Base-by-base conservation (phyloP, 148 eudicot genomes). In the Gaultheria prostrata region DNA sequence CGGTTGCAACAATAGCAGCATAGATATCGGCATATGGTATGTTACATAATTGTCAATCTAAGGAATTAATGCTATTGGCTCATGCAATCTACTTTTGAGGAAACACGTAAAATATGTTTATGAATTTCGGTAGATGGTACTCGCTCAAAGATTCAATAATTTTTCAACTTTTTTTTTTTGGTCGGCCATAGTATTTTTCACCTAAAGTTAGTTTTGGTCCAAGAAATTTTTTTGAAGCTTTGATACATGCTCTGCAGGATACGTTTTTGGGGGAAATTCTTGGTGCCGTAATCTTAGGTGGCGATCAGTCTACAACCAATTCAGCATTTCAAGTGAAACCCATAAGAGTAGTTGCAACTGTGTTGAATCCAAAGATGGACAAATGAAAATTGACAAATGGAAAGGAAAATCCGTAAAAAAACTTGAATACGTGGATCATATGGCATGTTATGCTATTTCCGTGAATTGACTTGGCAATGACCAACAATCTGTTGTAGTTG, bases 11-110 rank as follows among this genome's bases (percentile, higher is more conserved):
- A 86, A 81, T 79, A 83, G 24, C 87, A 92, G 76, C 80, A 32
- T n/a, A 87, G 88, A 89, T 95, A 95, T 86, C 90, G 81, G 33
- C 98, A 94, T 78, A 88, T 89, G 98, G 98, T 95, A 95, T 74
- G 67, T 39, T 80, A 20, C 80, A 46, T 46, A 76, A 43, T 83
- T 61, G 12, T 35, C 73, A 30, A 3, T 45, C 45, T 17, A 30
- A 65, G 32, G 33, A 65, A 26, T 65, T 65, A 2, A 65, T 65
- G 17, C 72, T 26, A 26, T 67, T 28, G 28, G 72, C 30, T 67
- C 12, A 49, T 8, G 43, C 43, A 3, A 39, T 39, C 43, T 39
- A 0, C 43, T 39, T 39, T 39, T 39, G 5, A 39, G 43, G 43
- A 39, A 39, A 39, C 43, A 39, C 43, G 5, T 39, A 39, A 39